phyloP scores from a whole-genome alignment of 169 alveolate genomes.

The Eimeria tenella region DNA sequence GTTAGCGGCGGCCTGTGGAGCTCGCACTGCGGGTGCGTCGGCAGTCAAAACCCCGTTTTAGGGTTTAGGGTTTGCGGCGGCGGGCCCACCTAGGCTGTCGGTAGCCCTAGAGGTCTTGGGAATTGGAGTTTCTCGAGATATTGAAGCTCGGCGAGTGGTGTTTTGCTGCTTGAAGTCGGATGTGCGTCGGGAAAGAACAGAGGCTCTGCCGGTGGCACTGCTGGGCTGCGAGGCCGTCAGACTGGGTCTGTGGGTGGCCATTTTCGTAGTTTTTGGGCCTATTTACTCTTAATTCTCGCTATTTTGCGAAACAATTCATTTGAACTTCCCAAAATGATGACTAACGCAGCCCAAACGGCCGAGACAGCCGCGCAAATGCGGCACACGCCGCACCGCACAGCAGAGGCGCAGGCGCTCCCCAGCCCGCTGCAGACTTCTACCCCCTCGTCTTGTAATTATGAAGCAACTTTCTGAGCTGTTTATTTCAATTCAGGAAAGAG shows the following conservation, averaged over 20 bases:
- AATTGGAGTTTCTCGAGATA: background rate
- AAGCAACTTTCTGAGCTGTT: background rate
- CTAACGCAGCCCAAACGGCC: too few species aligned
- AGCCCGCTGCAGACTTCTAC: too few species aligned
- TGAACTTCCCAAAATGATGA: too few species aligned
- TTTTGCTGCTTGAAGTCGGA: background rate
- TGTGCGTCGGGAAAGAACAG: background rate
- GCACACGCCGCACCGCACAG: too few species aligned
- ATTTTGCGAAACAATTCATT: too few species aligned
- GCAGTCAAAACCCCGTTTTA: background rate
- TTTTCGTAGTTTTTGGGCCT: background rate
- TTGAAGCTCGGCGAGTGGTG: background rate
- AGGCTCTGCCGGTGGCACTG: background rate
- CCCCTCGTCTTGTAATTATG: background rate
- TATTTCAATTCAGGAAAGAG: background rate
- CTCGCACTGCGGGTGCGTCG: too few species aligned
- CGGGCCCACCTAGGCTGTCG: background rate
- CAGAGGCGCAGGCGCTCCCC: too few species aligned
- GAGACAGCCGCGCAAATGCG: too few species aligned
- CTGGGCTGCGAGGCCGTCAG: background rate
- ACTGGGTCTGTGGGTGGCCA: constrained; percentile 3
- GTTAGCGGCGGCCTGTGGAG: too few species aligned
- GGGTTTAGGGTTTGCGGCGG: background rate
- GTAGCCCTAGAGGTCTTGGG: background rate
- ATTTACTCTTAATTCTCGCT: background rate